Evolutionary conservation across 257 asterid genomes (phyloP), one percentile per base, ranked within the genome.

Genomic region (Ehretia macrophylla): DNA sequence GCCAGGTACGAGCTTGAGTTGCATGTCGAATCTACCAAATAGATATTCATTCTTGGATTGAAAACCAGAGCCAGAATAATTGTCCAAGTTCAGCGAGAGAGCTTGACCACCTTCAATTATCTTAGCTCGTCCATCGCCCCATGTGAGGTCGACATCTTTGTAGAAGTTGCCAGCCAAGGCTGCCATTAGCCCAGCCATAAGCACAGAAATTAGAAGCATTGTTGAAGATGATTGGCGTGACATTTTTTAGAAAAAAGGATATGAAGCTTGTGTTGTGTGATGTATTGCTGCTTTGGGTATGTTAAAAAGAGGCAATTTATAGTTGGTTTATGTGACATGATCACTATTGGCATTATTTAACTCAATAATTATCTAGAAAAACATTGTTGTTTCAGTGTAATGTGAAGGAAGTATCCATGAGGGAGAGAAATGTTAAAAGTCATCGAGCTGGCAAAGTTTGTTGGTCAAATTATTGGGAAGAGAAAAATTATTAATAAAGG

Each of bases 11-110:
- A 87, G 87, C 68, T 85, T 87, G 63, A 87, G 65, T 67, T 87
- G 81, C 75, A 83, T 32, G 37, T 87, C 95, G 3, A 87, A 72
- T 59, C 84, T 64, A 9, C 78, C 85, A 6, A 53, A 87, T 0
- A 85, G 17, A 60, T n/a, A n/a, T n/a, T n/a, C 58, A 4, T 65
- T 72, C 32, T 74, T 73, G 32, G 96, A 81, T 67, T 81, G 69
- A 16, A 85, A 87, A 1, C 95, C 96, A 0, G 84, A 79, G 37
- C 96, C 96, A 0, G 93, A 74, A 18, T 8, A n/a, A 0, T 81
- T 79, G 38, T 88, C 96, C 16, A 88, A 80, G 17, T 78, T 71
- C 8, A 88, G 57, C 0, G 95, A 14, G 1, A 83, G 75, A 5
- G 49, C 37, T 32, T 67, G 77, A n/a, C 96, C 96, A 8, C 75